Conservation (phyloP, 345 rosid species). For the Heritiera littoralis region DNA sequence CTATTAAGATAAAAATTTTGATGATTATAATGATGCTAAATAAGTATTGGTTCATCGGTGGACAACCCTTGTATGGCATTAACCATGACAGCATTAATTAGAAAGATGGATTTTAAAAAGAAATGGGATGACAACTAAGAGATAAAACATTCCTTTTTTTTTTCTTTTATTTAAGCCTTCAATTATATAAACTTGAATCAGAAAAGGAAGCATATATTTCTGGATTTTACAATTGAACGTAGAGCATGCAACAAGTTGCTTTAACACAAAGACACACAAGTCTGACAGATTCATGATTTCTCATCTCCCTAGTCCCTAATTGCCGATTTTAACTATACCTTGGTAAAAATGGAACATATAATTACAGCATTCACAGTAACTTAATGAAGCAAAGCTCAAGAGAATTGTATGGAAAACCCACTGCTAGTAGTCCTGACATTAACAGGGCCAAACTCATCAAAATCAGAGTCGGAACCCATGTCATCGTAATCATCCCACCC, state of each 20-base stretch:
- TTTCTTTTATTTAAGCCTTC: background rate
- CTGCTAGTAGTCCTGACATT: slow-evolving; percentile 48
- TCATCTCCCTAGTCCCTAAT: background rate
- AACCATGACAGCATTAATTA: background rate
- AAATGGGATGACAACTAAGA: background rate
- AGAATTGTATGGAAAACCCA: slow-evolving; percentile 70
- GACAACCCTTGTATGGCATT: background rate
- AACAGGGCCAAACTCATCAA: slow-evolving; percentile 55
- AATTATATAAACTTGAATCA: background rate
- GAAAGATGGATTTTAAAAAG: background rate
- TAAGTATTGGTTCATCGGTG: too few species aligned
- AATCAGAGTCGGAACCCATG: slow-evolving; percentile 62
- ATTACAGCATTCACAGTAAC: slow-evolving; percentile 8
- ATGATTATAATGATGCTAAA: too few species aligned
- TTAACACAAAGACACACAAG: background rate
- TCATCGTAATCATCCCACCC: slow-evolving; percentile 44
- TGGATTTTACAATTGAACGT: background rate
- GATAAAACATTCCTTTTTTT: background rate
- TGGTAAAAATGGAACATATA: background rate
- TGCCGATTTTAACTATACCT: background rate
- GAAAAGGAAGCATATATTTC: background rate
- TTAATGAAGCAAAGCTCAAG: slow-evolving; percentile 28
- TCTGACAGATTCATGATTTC: background rate
- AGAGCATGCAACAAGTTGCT: background rate
- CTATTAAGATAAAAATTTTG: too few species aligned